Evolutionary conservation across 2,329 filamentous ascomycete species (phyloP), one percentile per base, ranked within the genome.

Genomic region (Ophiostoma populinum): DNA sequence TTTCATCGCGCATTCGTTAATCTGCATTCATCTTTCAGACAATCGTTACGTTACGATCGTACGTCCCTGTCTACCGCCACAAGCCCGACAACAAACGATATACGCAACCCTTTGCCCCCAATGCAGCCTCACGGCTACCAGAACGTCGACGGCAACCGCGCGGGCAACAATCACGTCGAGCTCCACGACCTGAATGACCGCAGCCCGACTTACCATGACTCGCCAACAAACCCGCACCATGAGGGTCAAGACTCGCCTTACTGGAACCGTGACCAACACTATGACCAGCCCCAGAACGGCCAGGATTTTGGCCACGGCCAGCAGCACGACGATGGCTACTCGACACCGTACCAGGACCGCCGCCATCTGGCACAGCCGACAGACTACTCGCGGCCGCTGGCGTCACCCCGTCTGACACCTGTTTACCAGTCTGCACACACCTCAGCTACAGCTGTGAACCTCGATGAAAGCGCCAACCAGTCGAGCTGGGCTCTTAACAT

Each of bases 341-440:
- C 20, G 1, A 20, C 37, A 4, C 37, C 31, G 2, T 27, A 32
- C 25, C 32, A 35, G 17, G 38, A 42, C 21, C 34, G 22, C n/a
- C 22, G 33, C 13, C 24, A 22, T 21, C 27, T 21, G 21, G 33
- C 20, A 4, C 29, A 29, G 16, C 13, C 34, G 9, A 30, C 32
- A 7, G 41, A 43, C 29, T 36, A 16, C 17, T 33, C 38, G 2
- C 35, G 38, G 12, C 38, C 38, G 11, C 17, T 40, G 10, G 29
- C 30, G 2, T 40, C 42, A 2, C 38, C 42, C 0, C 32, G 37
- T n/a, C 30, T 35, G 24, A 35, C 26, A 3, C 42, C 42, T 1
- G 40, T 43, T 18, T 43, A 43, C 25, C 40, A 43, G 21, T 43
- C 42, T 6, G 35, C 39, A 2, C 37, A 40, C 34, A 43, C 42